These are phyloP conservation scores for Rhizomucor pusillus DNA, from an alignment of 371 early-diverging fungal species.

Conservation along the genomic window DNA sequence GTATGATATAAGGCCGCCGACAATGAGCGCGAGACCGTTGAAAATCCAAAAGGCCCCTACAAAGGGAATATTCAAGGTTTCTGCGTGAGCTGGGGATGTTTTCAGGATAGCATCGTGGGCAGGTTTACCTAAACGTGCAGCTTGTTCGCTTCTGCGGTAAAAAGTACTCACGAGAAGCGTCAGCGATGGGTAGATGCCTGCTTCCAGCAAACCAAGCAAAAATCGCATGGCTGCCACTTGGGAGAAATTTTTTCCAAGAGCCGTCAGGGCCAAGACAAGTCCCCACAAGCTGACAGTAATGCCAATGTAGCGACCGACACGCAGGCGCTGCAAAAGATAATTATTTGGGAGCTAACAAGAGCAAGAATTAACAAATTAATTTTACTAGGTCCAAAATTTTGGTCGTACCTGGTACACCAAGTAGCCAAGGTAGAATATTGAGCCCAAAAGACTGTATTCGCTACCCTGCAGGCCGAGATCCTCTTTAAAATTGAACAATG, in stretches of 20 bases:
- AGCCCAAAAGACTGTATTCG: constrained; percentile 32
- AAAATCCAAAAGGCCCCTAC: constrained; percentile 37
- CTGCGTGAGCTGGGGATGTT: background rate
- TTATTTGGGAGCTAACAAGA: constrained; percentile 39
- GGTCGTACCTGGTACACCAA: constrained; percentile 30
- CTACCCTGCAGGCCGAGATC: constrained; percentile 24
- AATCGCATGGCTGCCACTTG: constrained; percentile 40
- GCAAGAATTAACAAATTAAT: too few species aligned
- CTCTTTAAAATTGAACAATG: constrained; percentile 23
- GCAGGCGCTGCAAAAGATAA: constrained; percentile 33
- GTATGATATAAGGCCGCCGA: constrained; percentile 63
- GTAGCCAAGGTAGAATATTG: constrained; percentile 42
- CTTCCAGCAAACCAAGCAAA: constrained; percentile 32
- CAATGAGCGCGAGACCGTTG: constrained; percentile 48
- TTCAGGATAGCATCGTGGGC: background rate
- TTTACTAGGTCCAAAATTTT: background rate
- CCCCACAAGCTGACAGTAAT: constrained; percentile 35
- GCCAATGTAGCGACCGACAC: constrained; percentile 35
- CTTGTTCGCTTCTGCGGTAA: constrained; percentile 37
- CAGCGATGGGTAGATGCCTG: constrained; percentile 22
- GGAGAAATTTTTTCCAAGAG: constrained; percentile 24
- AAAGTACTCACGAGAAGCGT: constrained; percentile 34
- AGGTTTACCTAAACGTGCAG: constrained; percentile 24
- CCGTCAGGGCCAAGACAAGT: constrained; percentile 21
- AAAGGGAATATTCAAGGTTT: background rate